Evolutionary conservation across 441 rosid species (phyloP), one percentile per base, ranked within the genome.

Genomic region (Breynia disticha): DNA sequence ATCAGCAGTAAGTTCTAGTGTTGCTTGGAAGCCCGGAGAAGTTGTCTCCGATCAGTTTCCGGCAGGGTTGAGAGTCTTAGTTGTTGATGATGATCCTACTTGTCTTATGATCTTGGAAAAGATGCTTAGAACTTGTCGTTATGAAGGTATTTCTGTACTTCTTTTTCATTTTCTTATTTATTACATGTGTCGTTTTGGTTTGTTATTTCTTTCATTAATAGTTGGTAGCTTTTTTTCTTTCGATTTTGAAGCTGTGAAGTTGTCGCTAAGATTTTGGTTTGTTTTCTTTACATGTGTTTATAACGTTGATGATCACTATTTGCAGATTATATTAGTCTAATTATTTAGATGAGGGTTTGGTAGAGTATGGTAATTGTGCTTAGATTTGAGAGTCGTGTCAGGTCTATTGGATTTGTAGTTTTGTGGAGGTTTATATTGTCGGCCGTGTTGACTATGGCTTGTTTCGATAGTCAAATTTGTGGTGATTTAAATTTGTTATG

Each of bases 61-160:
- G 43, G 84, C 64, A 5, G 93, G 93, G 50, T 66, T 90, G 7
- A 71, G 98, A 24, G 98, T 90, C 9, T 75, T 90, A 42, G 89
- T 85, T 48, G 98, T 90, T 57, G 96, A 85, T 57, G 98, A 90
- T 65, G 95, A 90, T 77, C 88, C 83, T 19, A 83, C 96, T 14
- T 90, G 98, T 68, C 96, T 90, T 39, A 71, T 65, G 87, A 80
- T 87, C 73, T 74, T 90, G 62, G 93, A 85, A 72, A 83, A 75
- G 80, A 90, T 87, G 98, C 88, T 90, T 11, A 65, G 54, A 67
- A 78, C 73, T 20, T 90, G 98, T 50, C 80, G 60, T 44, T 90
- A 90, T 60, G 79, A 83, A 63, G 98, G 98, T 90, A 53, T 0
- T 11, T n/a, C n/a, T n/a, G n/a, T n/a, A 19, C 16, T 9, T 35